Evolutionary conservation across 495 filamentous ascomycete genomes (phyloP), one percentile per base, ranked within the genome.

Genomic region (Aspergillus campestris): DNA sequence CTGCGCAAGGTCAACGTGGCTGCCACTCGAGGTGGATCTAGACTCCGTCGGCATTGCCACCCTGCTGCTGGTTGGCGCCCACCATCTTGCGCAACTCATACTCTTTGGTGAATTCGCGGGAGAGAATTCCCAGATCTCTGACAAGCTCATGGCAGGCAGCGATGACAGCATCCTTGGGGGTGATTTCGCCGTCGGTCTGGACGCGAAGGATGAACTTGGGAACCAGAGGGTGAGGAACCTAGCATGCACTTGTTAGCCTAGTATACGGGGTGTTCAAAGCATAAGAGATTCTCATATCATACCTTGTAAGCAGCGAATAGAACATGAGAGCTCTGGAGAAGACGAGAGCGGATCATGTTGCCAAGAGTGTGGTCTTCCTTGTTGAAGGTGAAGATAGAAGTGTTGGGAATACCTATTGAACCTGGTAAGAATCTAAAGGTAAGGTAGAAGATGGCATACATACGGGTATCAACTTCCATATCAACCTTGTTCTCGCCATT

Each of bases 351-450:
- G 34, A 99, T 77, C 48, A 97, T 74, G 60, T 97, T 96, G 47
- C 81, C 92, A 36, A 99, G 76, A 1, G 94, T 97, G 66, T 97
- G 92, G 60, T 99, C 94, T 60, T 99, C 94, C 65, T 95, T 96
- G 62, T 87, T 82, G 68, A 99, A 84, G 42, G 82, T 84, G 71
- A 99, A 97, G 60, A 94, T 84, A 12, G 89, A 83, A 35, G 53
- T 80, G 74, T 71, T 94, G 77, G 55, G 90, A 72, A 77, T 85
- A 49, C 90, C 90, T 94, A 42, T 10, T 33, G 32, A 38, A 36
- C 13, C 34, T 14, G 24, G 34, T 61, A 29, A 62, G 44, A 40
- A 34, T 38, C 42, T 40, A 41, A n/a, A 44, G 44, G 31, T 15
- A 18, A 28, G 11, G 38, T 27, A 38, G 33, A 31, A 3, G 18